Base-by-base conservation (phyloP, 805 yeast genomes). In the Henningerozyma blattae region DNA sequence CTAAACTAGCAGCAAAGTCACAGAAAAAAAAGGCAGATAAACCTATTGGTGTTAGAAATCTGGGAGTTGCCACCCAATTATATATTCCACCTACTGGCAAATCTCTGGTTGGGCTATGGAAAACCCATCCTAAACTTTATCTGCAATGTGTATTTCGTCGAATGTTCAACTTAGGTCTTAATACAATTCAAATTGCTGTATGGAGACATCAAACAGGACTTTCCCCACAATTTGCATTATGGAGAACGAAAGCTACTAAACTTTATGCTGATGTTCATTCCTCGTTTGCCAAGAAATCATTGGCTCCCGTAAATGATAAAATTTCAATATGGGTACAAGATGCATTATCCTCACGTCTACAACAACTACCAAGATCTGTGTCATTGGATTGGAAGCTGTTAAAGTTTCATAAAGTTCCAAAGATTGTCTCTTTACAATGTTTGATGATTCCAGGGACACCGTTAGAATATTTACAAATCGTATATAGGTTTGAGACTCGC, bases 171-270 rank as follows among this genome's bases (percentile, higher is more conserved):
- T 66, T 77, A 39, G 83, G 80, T 10, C 64, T 77, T 46, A 82
- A 81, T 52, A 80, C 89, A 15, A 54, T 64, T n/a, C 70, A 79
- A 45, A 58, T 80, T 28, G 86, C 77, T 7, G 55, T 74, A 32
- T 73, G 77, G 46, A 77, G 84, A 26, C 68, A 73, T 52, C 81
- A 79, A 53, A 75, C 86, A 18, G 71, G 75, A 26, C 51, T 69
- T 36, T 79, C 75, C 55, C 83, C 87, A 22, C 61, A 73, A 28
- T 79, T 78, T 43, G 52, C 74, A 15, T 70, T 75, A 39, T 87
- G 95, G 95, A 83, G 82, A 55, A 89, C 85, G 56, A 68, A 68
- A 20, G 94, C 94, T 6, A 75, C 87, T 45, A 84, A 84, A 45
- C 65, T 64, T 33, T 86, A 75, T 54, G 80, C 79, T 19, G 71